Conservation (phyloP, 495 filamentous ascomycete genomes). For the Penicillium herquei region DNA sequence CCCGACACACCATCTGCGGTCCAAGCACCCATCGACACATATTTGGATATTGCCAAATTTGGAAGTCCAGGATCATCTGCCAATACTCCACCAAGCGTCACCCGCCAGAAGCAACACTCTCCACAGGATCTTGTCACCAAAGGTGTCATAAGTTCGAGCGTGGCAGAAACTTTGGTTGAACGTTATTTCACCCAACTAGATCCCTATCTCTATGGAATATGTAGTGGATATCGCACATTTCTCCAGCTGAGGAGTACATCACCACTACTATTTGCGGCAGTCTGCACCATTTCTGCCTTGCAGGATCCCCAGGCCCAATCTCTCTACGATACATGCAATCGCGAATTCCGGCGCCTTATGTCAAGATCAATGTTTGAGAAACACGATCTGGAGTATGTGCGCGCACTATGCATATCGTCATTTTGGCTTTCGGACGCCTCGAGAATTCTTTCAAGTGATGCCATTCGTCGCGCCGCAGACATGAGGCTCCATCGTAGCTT, state of each 20-base stretch:
- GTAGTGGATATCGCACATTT: constrained; percentile 31
- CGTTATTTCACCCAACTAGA: constrained; percentile 41
- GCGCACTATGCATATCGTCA: constrained; percentile 40
- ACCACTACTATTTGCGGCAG: constrained; percentile 36
- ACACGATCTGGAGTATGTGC: constrained; percentile 38
- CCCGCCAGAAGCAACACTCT: constrained; percentile 17
- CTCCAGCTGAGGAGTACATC: constrained; percentile 30
- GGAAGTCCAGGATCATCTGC: constrained; percentile 24
- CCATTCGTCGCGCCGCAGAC: constrained; percentile 44
- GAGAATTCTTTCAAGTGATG: constrained; percentile 41
- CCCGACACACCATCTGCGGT: constrained; percentile 31
- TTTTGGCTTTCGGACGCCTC: constrained; percentile 47
- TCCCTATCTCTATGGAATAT: constrained; percentile 43
- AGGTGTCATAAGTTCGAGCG: constrained; percentile 30
- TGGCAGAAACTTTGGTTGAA: constrained; percentile 35
- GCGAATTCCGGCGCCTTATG: constrained; percentile 39
- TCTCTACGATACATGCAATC: constrained; percentile 39
- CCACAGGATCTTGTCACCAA: constrained; percentile 39
- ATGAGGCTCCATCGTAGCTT: constrained; percentile 38
- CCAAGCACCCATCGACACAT: constrained; percentile 40
- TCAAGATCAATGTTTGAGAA: constrained; percentile 42
- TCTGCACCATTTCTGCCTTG: constrained; percentile 43
- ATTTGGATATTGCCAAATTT: constrained; percentile 27
- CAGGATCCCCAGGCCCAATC: constrained; percentile 35
- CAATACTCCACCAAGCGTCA: constrained; percentile 23